Percentiles rank a stretch among this genome's conserved stretches.
Evolutionary conservation across 768 basidiomycete genomes (phyloP).

Genomic region (Leccinellum luteum): DNA sequence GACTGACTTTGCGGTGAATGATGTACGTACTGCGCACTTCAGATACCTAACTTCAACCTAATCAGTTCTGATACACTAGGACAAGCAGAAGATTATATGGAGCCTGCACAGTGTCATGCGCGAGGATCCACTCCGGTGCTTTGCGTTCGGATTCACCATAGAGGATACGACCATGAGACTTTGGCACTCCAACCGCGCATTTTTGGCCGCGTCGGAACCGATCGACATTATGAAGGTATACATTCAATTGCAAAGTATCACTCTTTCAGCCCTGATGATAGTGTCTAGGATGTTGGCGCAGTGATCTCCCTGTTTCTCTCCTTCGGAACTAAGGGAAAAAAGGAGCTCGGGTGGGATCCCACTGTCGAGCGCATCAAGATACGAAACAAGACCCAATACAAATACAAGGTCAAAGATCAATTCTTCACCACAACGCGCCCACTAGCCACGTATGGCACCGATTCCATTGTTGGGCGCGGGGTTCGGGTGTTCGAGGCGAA

Average conservation of each 20-base stretch:
- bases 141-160: too few relatives aligned
- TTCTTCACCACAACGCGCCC: background rate
- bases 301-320: background rate
- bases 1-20: background rate
- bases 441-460: slow-evolving; percentile 2
- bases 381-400: background rate
- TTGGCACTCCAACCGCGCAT: slow-evolving; percentile 19
- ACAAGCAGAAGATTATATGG: slow-evolving; percentile 25
- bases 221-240: background rate
- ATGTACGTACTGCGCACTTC: background rate
- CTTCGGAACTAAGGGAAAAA: background rate
- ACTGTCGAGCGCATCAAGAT: background rate
- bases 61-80: slow-evolving; percentile 1
- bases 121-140: too few relatives aligned
- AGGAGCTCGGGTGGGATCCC: slow-evolving; percentile 11
- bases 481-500: slow-evolving; percentile 1
- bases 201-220: background rate
- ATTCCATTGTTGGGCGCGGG: background rate
- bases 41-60: background rate
- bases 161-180: slow-evolving; percentile 15
- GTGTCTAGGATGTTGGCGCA: background rate
- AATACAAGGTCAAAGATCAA: background rate
- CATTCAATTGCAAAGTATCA: background rate
- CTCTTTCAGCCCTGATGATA: background rate
- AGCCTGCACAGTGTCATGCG: slow-evolving; percentile 9